Evolutionary conservation across 352 stramenopile species (phyloP), one percentile per base, ranked within the genome.

Genomic region (Phytophthora pisi): DNA sequence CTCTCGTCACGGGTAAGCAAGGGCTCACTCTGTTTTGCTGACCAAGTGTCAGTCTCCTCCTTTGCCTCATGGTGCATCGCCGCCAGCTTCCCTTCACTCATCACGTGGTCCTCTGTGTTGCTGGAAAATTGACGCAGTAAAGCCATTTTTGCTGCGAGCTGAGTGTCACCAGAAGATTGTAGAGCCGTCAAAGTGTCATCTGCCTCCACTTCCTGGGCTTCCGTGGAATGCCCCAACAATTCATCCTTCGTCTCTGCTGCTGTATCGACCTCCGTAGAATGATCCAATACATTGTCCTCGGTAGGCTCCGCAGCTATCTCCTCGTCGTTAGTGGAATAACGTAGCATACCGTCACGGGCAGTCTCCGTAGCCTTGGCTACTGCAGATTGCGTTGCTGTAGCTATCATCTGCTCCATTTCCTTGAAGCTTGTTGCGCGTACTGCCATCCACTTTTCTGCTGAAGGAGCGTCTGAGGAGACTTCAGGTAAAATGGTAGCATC

Each of bases 31-130:
- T 18, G 40, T 46, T 23, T 20, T 23, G 8, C 15, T 46, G 16
- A 5, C n/a, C 18, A n/a, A n/a, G 10, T 15, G 30, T 30, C n/a
- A 11, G 45, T 51, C 11, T 30, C 18, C n/a, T 51, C 30, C 11
- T 34, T 18, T 2, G 52, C n/a, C 15, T 31, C n/a, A 31, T 43
- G 58, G 34, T 57, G 51, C n/a, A 26, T 30, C 15, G 26, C 40
- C 24, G 30, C 51, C 40, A 61, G 18, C 50, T 61, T 60, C 5
- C 60, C 50, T 31, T 61, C 31, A 30, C 36, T 20, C n/a, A 68
- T 11, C 46, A 63, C 62, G 3, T 50, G 6, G n/a, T 63, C 45
- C 20, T 56, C 53, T 18, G 28, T 16, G 18, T 62, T 57, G 15
- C 13, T 54, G 8, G 36, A 58, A 42, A 55, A 53, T 24, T 64